These are phyloP conservation scores for Emydomyces testavorans DNA, from an alignment of 2,329 filamentous ascomycete genomes.

Conservation along the genomic window DNA sequence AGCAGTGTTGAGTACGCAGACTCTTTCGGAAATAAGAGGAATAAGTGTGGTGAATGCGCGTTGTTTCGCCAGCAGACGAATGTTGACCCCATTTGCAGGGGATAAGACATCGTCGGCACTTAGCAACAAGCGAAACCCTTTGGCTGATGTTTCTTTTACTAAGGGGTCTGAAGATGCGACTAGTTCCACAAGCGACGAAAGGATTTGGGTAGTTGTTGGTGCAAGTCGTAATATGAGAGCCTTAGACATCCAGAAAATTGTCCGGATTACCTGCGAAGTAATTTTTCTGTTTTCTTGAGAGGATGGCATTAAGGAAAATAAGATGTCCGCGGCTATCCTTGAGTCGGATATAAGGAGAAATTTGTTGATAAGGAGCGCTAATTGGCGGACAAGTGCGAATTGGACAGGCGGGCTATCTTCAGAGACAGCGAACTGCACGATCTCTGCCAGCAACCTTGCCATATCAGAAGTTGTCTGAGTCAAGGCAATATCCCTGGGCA, in stretches of 20 bases:
- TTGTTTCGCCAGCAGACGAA: slow-evolving; percentile 53
- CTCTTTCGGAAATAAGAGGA: slow-evolving; percentile 44
- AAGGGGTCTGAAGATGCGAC: slow-evolving; percentile 35
- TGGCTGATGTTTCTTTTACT: slow-evolving; percentile 43
- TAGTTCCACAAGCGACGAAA: slow-evolving; percentile 40
- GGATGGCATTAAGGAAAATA: slow-evolving; percentile 25
- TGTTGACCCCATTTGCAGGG: slow-evolving; percentile 49
- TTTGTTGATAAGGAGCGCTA: slow-evolving; percentile 34
- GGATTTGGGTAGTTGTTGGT: slow-evolving; percentile 40
- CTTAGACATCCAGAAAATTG: slow-evolving; percentile 51
- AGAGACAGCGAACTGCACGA: slow-evolving; percentile 27
- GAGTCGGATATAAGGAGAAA: slow-evolving; percentile 30
- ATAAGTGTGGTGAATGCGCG: slow-evolving; percentile 50
- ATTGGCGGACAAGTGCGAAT: slow-evolving; percentile 33
- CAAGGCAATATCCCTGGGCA: slow-evolving; percentile 33
- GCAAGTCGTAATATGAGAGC: slow-evolving; percentile 46
- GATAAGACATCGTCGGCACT: slow-evolving; percentile 50
- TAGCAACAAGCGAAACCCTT: slow-evolving; percentile 49
- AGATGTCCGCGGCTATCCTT: slow-evolving; percentile 23
- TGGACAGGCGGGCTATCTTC: slow-evolving; percentile 28
- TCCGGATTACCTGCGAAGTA: slow-evolving; percentile 38
- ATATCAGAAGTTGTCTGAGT: slow-evolving; percentile 26
- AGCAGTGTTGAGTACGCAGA: slow-evolving; percentile 34
- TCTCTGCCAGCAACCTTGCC: slow-evolving; percentile 27
- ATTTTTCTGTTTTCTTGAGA: slow-evolving; percentile 18